Conservation (phyloP, 192 early-diverging fungal genomes). For the Entrophospora sp. region DNA sequence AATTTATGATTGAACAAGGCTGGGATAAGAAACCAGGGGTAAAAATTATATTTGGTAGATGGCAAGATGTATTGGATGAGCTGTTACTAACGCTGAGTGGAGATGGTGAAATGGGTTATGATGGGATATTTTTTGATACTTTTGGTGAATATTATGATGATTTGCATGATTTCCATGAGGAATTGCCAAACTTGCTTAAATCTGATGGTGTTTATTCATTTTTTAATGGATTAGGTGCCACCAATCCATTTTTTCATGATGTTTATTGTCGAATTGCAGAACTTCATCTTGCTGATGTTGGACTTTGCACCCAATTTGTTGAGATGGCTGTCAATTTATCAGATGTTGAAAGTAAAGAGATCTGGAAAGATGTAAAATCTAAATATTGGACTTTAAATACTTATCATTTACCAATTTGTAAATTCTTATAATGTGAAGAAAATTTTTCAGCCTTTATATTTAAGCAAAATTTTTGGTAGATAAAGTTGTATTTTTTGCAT, state of each 20-base stretch:
- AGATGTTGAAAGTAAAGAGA: conserved; percentile 71
- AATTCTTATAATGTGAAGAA: conserved; percentile 34
- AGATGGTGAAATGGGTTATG: conserved; percentile 69
- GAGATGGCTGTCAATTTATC: conserved; percentile 66
- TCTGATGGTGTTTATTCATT: conserved; percentile 81
- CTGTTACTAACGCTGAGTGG: too few relatives aligned
- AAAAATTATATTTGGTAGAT: conserved; percentile 79
- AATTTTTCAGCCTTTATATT: not conserved
- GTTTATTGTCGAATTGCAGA: conserved; percentile 83
- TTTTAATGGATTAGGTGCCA: conserved; percentile 92
- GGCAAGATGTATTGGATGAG: conserved; percentile 79
- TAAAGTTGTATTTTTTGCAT: too few relatives aligned
- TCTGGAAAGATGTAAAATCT: conserved; percentile 82
- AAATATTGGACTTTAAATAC: conserved; percentile 64
- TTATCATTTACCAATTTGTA: conserved; percentile 69
- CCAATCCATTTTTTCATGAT: conserved; percentile 94
- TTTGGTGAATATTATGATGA: conserved; percentile 93
- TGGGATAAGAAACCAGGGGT: conserved; percentile 84
- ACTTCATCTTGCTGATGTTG: conserved; percentile 71
- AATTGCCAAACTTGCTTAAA: conserved; percentile 63
- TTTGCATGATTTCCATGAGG: conserved; percentile 59
- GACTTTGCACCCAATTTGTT: conserved; percentile 64
- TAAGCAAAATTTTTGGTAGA: too few relatives aligned
- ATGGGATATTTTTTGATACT: conserved; percentile 94
- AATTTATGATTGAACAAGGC: conserved; percentile 69